Base-by-base conservation (phyloP, 2,329 filamentous ascomycete species). In the Hirsutella minnesotensis region DNA sequence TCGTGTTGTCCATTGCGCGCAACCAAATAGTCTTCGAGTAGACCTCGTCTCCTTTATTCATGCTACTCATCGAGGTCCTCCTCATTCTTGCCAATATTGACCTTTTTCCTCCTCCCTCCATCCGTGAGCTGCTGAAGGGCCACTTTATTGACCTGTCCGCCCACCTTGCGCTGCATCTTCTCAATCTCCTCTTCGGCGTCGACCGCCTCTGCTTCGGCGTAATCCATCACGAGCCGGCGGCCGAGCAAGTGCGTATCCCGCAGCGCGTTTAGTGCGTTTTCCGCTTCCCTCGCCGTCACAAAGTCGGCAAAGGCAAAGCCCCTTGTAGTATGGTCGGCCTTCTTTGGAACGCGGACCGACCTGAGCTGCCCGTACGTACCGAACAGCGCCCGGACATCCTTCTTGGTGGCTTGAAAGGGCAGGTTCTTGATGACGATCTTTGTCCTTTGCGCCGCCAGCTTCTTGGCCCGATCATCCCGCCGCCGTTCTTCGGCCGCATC, bases 371-470 rank as follows among this genome's bases (percentile, higher is more conserved):
- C 94, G 64, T 95, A 96, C 30, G 86, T 81, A 47, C 85, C 80
- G 60, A 96, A 89, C 35, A 96, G 72, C 42, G 83, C 72, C 49
- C 86, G 79, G 45, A 98, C 75, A 60, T 98, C 92, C 63, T 94
- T 92, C 70, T 95, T 95, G 42, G 81, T 83, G 39, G 86, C 83
- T 68, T 96, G 87, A 68, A 98, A 98, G 18, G 92, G 90, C 63
- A 98, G 68, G 69, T 98, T 98, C 72, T 96, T 98, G 69, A 98
- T 83, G 64, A 96, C 82, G 57, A 98, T 83, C 73, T 96, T 96
- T 39, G 89, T 95, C 51, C 79, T 77, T 58, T 81, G 78, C 15
- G 75, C 76, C 20, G 85, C 80, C 40, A 77, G 67, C 63, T 90
- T 94, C 72, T 88, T 94, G 40, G 83, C 80, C 50, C 76, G 79